A percentile compares a stretch with the other conserved stretches of the same genome.
Conservation (phyloP, 805 yeast genomes). For the Lipomyces mesembrius region DNA sequence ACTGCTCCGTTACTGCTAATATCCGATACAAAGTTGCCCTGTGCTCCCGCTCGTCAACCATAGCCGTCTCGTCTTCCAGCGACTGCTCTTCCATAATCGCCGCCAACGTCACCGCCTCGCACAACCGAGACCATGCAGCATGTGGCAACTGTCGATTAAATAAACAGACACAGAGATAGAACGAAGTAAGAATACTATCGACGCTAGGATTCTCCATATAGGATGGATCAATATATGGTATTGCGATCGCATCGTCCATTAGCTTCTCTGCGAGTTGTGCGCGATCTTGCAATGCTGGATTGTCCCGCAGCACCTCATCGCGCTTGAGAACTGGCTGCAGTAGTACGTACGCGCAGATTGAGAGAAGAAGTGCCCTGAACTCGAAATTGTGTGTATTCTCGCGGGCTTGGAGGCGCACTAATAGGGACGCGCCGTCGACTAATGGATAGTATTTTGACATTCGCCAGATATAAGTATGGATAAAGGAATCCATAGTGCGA, state of each 20-base stretch:
- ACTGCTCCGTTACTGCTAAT: conserved; percentile 25
- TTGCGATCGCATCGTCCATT: conserved; percentile 10
- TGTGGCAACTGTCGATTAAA: conserved; percentile 9
- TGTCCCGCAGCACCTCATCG: conserved; percentile 1
- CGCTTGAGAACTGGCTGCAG: conserved; percentile 7
- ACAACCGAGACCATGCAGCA: conserved; percentile 22
- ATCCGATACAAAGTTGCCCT: conserved; percentile 12
- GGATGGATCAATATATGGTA: conserved; percentile 1
- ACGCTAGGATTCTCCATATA: conserved; percentile 9
- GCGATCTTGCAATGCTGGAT: background rate
- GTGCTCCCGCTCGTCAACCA: conserved; percentile 9
- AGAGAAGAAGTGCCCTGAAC: conserved; percentile 17
- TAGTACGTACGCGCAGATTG: conserved; percentile 17
- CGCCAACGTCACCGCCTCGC: conserved; percentile 23
- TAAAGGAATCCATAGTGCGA: background rate
- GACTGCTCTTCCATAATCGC: conserved; percentile 15
- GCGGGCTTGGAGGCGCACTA: conserved; percentile 8
- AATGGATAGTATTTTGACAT: conserved; percentile 5
- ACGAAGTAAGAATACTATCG: conserved; percentile 18
- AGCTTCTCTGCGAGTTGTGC: conserved; percentile 5
- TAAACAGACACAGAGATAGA: conserved; percentile 13
- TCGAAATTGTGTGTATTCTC: conserved; percentile 4
- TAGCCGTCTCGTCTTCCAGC: background rate
- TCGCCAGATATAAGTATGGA: conserved; percentile 1
- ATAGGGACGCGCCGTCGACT: background rate